phyloP scores from a whole-genome alignment of 371 early-diverging fungal genomes.

The Mortierella sp. region DNA sequence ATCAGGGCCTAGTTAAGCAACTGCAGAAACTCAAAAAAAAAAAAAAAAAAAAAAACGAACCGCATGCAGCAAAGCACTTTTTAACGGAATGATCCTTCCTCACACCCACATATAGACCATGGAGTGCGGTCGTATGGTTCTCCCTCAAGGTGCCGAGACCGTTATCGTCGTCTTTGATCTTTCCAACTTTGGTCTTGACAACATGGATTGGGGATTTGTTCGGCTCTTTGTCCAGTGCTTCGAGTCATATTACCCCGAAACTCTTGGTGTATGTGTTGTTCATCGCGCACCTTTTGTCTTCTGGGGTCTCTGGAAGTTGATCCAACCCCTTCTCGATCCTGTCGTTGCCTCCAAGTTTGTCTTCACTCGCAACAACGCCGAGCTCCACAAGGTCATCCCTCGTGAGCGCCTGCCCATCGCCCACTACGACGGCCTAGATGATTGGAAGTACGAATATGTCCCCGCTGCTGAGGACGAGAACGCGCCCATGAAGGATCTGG shows the following conservation, averaged over 20 bases:
- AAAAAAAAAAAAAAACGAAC: no score
- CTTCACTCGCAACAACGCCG: constrained; percentile 76
- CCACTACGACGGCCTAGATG: constrained; percentile 54
- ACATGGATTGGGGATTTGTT: constrained; percentile 88
- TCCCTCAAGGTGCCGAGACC: constrained; percentile 77
- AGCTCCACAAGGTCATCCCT: constrained; percentile 60
- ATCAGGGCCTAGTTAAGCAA: no score
- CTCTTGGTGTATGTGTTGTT: constrained; percentile 83
- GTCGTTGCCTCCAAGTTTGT: constrained; percentile 89
- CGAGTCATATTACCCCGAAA: constrained; percentile 92
- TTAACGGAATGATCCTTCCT: background rate
- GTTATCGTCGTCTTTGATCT: constrained; percentile 86
- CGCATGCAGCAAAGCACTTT: no score
- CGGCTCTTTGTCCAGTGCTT: constrained; percentile 85
- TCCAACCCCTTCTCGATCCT: constrained; percentile 88
- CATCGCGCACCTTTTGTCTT: constrained; percentile 93
- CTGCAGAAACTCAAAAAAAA: no score
- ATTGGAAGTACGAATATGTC: constrained; percentile 51
- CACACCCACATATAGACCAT: constrained; percentile 58
- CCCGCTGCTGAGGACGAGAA: constrained; percentile 37
- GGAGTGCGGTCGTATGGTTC: constrained; percentile 85
- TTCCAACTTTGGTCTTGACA: constrained; percentile 81
- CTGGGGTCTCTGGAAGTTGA: constrained; percentile 84
- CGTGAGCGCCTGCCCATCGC: constrained; percentile 52
- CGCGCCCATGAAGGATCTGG: constrained; percentile 33